Evolutionary conservation across 106 monocot species (phyloP), one percentile per base, ranked within the genome.

Genomic region (Amphibolis antarctica): DNA sequence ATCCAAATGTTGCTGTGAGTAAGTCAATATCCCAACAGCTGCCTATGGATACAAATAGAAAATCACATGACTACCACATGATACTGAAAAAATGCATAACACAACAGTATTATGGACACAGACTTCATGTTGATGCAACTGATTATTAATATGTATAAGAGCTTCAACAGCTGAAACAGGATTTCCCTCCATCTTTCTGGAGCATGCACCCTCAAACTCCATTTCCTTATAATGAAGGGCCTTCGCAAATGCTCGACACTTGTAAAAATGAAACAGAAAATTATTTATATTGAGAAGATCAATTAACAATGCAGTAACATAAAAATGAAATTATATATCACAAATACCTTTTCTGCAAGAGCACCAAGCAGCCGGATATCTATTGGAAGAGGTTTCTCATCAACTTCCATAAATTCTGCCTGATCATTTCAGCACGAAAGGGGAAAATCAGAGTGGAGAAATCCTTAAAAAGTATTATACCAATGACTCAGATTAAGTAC

Each of bases 401-500:
- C 78, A 69, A 87, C 91, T 67, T 98, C 98, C 98, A 98, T 98
- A 81, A 98, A 98, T 70, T 98, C 98, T 60, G 98, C 98, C 98
- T 98, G 80, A 49, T 61, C 26, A 72, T 42, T 46, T 64, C 44
- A 65, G 29, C 22, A 56, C 1, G 66, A 61, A 58, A 52, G 64
- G 25, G 27, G 66, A 31, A 46, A 4, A 42, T 28, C 14, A 57
- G 12, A 26, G 28, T 26, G 28, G 6, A 53, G 22, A 42, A 50
- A 28, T 46, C 26, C 49, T 7, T 47, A 53, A 53, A 42, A 53
- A n/a, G 36, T 12, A 42, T 55, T 53, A 65, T 5, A 4, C 23
- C 4, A 21, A 30, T 45, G 26, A 5, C 13, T 36, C 36, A 43
- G 15, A 65, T 23, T 20, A 49, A 27, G 53, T 73, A 98, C 98